phyloP scores from a whole-genome alignment of 139 green algal genomes.

The Chlorella sp. region DNA sequence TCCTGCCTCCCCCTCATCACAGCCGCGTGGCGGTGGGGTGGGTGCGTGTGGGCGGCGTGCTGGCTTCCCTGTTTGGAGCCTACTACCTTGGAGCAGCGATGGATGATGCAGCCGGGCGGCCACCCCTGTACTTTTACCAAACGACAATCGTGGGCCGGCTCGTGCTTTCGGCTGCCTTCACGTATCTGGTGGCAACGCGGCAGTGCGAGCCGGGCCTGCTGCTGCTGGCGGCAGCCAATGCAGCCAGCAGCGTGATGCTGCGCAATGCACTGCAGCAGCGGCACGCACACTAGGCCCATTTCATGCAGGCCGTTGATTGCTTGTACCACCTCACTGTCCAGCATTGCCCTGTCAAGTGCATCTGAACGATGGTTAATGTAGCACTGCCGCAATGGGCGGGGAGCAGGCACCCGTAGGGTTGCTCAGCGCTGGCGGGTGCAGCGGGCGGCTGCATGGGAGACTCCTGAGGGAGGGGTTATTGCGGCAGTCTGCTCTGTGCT shows the following conservation, averaged over 20 bases:
- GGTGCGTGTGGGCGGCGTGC: constrained; percentile 34
- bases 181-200: not conserved
- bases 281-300: not conserved
- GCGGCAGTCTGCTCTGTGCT: too few species aligned
- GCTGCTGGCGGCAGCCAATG: constrained; percentile 27
- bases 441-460: too few species aligned
- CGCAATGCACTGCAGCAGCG: not conserved
- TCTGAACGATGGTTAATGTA: too few species aligned
- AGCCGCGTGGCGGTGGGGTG: constrained; percentile 16
- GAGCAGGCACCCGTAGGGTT: too few species aligned
- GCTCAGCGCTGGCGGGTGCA: too few species aligned
- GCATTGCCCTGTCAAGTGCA: too few species aligned
- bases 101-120: constrained; percentile 33
- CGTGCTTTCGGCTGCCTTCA: constrained; percentile 24
- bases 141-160: constrained; percentile 23
- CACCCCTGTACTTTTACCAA: constrained; percentile 31
- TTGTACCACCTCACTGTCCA: too few species aligned
- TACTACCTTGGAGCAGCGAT: constrained; percentile 45
- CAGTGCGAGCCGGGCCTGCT: constrained; percentile 26
- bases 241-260: not conserved
- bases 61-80: constrained; percentile 36
- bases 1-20: not conserved
- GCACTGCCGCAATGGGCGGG: too few species aligned
- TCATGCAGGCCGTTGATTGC: not conserved
- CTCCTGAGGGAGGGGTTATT: too few species aligned